These are phyloP conservation scores for Trichoderma hamatum DNA, from an alignment of 2,329 filamentous ascomycete species.

Conservation along the genomic window DNA sequence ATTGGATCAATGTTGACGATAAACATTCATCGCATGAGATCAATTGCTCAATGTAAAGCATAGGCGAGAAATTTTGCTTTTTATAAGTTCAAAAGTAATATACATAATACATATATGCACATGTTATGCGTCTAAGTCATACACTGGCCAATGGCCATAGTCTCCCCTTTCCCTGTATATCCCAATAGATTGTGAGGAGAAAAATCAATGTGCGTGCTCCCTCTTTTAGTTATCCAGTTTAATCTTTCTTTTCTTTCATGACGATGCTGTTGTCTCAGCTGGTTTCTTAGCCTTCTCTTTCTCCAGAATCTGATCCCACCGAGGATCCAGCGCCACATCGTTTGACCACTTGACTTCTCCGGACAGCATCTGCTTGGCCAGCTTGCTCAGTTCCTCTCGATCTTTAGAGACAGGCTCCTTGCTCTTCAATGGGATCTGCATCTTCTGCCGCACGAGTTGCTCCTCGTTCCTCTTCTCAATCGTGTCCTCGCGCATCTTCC, in stretches of 20 bases:
- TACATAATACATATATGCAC: conserved; percentile 37
- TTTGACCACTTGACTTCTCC: conserved; percentile 65
- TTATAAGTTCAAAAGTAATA: conserved; percentile 35
- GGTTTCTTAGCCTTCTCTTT: conserved; percentile 33
- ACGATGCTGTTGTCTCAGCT: conserved; percentile 30
- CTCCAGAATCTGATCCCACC: conserved; percentile 46
- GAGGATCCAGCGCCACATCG: conserved; percentile 49
- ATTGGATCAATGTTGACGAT: conserved; percentile 46
- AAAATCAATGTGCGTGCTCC: background rate
- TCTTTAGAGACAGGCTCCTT: conserved; percentile 46
- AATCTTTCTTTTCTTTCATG: conserved; percentile 4
- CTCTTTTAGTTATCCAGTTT: background rate
- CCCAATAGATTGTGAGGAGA: background rate
- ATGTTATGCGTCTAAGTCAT: conserved; percentile 36
- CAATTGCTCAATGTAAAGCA: background rate
- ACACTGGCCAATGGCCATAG: conserved; percentile 29
- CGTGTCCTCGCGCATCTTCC: conserved; percentile 55
- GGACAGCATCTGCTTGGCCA: conserved; percentile 65
- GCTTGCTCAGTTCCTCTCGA: conserved; percentile 57
- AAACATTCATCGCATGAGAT: background rate
- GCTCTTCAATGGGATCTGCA: conserved; percentile 46
- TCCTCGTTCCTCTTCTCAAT: conserved; percentile 46
- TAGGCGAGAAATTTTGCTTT: background rate
- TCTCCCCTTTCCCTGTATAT: background rate
- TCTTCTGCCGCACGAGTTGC: conserved; percentile 39